These are phyloP conservation scores for Hyphopichia homilentoma DNA, from an alignment of 805 yeast species.

Conservation along the genomic window DNA sequence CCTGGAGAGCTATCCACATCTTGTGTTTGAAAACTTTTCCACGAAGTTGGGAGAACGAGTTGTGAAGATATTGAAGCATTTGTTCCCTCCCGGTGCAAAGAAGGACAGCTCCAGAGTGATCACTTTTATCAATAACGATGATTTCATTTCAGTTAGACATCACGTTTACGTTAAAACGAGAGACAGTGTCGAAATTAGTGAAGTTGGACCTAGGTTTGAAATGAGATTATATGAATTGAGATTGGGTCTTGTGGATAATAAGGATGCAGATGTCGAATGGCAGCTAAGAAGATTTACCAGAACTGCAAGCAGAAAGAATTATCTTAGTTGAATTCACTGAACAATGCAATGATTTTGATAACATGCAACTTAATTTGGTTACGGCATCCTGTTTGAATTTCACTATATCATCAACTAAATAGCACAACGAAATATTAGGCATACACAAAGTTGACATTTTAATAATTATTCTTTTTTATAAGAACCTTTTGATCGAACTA, in stretches of 20 bases:
- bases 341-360: too few relatives aligned
- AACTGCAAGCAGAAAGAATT: slow-evolving; percentile 93
- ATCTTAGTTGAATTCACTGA: slow-evolving; percentile 49
- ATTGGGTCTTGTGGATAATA: slow-evolving; percentile 88
- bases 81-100: slow-evolving; percentile 97
- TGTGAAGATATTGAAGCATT: slow-evolving; percentile 73
- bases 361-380: too few relatives aligned
- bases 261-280: slow-evolving; percentile 99
- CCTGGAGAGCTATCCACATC: slow-evolving; percentile 89
- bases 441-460: too few relatives aligned
- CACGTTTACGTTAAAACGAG: slow-evolving; percentile 89
- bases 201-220: slow-evolving; percentile 98
- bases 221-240: slow-evolving; percentile 88
- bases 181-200: slow-evolving; percentile 88
- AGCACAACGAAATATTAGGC: too few relatives aligned
- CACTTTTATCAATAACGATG: slow-evolving; percentile 86
- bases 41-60: slow-evolving; percentile 81
- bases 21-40: slow-evolving; percentile 86
- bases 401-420: too few relatives aligned
- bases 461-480: too few relatives aligned
- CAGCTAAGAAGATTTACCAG: slow-evolving; percentile 87
- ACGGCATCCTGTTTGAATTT: too few relatives aligned
- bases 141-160: slow-evolving; percentile 90
- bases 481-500: too few relatives aligned
- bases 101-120: slow-evolving; percentile 87